Evolutionary conservation across 2,329 filamentous ascomycete species (phyloP), one percentile per base, ranked within the genome.

Genomic region (Ophiostoma piceae): DNA sequence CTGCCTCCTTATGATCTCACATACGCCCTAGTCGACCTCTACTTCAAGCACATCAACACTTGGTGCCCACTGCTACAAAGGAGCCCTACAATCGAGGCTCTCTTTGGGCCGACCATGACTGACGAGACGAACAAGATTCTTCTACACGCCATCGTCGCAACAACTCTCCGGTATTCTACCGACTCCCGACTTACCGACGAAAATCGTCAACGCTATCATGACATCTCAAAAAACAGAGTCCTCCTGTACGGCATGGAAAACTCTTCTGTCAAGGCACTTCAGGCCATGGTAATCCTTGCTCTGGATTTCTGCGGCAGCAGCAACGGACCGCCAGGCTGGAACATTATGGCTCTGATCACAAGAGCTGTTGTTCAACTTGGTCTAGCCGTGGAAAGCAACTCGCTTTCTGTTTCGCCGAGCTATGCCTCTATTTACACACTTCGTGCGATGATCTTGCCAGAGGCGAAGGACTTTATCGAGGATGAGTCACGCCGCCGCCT

Each of bases 51-150:
- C 75, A 87, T 92, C 77, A 92, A 92, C 75, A 90, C 89, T 0
- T 93, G 90, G 90, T 96, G 92, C 77, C 93, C 94, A 0, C 95
- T 97, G 32, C 82, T 97, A n/a, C 92, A 97, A 78, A 87, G 92
- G 29, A 88, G 91, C 75, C 88, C 90, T 3, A 96, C 92, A 0
- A 79, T 97, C 9, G 91, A 96, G 74, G 88, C 88, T 0, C 83
- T 97, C 0, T 97, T 97, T 74, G 92, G 92, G 0, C 87, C 89
- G 0, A 87, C 88, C 0, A 86, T 89, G 1, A 81, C 95, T 1
- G 90, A 94, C 51, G 92, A 96, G 78, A 88, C 90, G 1, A 93
- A 97, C 76, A 85, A 90, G 60, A 90, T 96, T 69, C 82, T 97
- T 16, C 82, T 97, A 6, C 92, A 96, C 78, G 90, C 94, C 5